Percentiles rank a stretch among this genome's conserved stretches.
phyloP scores from a whole-genome alignment of 805 yeast species.

The Wickerhamiella kurtzmanii region DNA sequence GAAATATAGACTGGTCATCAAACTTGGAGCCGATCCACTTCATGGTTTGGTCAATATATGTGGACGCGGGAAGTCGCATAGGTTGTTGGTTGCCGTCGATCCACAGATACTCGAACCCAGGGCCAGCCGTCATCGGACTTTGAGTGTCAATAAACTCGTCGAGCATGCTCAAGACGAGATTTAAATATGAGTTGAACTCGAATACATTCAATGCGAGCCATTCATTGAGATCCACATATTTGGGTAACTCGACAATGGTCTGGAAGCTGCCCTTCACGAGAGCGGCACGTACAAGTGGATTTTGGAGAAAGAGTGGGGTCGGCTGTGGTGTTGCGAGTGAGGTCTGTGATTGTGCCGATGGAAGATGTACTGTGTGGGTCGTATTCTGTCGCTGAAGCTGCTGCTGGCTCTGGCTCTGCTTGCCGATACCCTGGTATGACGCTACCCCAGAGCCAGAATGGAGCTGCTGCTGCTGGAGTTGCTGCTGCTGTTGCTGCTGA shows the following conservation, averaged over 20 bases:
- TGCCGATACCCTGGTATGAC: too few relatives aligned
- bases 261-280: slow-evolving; percentile 92
- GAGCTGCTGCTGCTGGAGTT: neutral
- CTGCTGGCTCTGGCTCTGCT: neutral
- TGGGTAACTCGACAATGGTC: slow-evolving; percentile 89
- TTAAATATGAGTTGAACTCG: slow-evolving; percentile 73
- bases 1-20: slow-evolving; percentile 80
- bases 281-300: slow-evolving; percentile 88
- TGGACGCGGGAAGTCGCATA: slow-evolving; percentile 78
- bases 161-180: slow-evolving; percentile 81
- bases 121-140: slow-evolving; percentile 81
- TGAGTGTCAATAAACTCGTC: slow-evolving; percentile 86
- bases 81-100: slow-evolving; percentile 69
- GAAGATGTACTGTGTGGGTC: neutral
- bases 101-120: slow-evolving; percentile 84
- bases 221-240: slow-evolving; percentile 85
- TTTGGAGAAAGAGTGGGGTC: slow-evolving; percentile 69
- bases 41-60: slow-evolving; percentile 81
- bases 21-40: slow-evolving; percentile 82
- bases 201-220: slow-evolving; percentile 92
- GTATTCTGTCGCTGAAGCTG: neutral
- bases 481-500: neutral
- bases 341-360: neutral
- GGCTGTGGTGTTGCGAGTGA: slow-evolving; percentile 2
- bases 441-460: too few relatives aligned